These are phyloP conservation scores for Xylaria grammica DNA, from an alignment of 495 filamentous ascomycete genomes.

Conservation along the genomic window DNA sequence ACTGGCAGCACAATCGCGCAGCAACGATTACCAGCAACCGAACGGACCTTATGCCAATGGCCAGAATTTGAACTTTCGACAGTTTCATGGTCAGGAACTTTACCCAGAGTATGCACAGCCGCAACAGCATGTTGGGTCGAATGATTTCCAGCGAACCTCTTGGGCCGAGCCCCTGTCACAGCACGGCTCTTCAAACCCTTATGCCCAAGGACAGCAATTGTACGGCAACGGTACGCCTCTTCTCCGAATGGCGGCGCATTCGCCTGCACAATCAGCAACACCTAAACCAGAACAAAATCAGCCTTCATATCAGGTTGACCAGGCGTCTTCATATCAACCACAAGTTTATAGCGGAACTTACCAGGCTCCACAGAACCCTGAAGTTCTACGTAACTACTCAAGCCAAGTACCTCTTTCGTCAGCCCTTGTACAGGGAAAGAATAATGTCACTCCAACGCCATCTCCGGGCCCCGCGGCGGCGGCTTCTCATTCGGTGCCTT, in stretches of 20 bases:
- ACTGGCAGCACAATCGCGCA: conserved; percentile 2
- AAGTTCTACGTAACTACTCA: conserved; percentile 4
- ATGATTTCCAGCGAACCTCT: conserved; percentile 15
- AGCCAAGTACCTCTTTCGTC: neutral
- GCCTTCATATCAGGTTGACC: conserved; percentile 7
- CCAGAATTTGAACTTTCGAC: conserved; percentile 8
- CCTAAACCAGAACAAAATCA: conserved; percentile 7
- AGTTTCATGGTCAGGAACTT: conserved; percentile 6
- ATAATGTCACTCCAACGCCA: neutral
- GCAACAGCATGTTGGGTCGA: conserved; percentile 13
- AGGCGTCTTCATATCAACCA: conserved; percentile 2
- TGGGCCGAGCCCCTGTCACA: conserved; percentile 14
- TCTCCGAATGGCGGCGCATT: neutral
- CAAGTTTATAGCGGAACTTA: conserved; percentile 10
- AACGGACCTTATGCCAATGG: conserved; percentile 7
- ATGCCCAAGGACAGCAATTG: conserved; percentile 20
- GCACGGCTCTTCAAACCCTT: conserved; percentile 1
- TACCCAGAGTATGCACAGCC: conserved; percentile 6
- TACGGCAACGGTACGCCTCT: conserved; percentile 7
- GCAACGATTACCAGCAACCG: conserved; percentile 9
- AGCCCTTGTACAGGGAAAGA: conserved; percentile 3
- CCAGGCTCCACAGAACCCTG: neutral
- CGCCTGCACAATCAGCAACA: neutral
- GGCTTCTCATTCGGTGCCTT: conserved; percentile 5
- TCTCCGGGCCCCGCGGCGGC: neutral